Base-by-base conservation (phyloP, 192 early-diverging fungal species). In the Umbelopsis vinacea region DNA sequence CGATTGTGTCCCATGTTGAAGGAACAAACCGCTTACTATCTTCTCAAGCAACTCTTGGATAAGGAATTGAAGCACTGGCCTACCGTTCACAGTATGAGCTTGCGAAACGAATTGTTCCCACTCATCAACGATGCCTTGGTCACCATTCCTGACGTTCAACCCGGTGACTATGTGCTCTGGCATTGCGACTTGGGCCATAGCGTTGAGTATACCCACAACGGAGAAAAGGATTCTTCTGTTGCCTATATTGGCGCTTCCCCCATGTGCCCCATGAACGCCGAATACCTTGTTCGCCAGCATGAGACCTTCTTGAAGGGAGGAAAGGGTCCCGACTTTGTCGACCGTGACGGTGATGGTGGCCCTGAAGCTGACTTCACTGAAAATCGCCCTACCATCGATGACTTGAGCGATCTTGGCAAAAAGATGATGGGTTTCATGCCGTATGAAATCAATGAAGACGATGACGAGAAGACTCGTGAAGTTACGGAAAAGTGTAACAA, bases 91-190 rank as follows among this genome's bases (percentile, higher is more conserved):
- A 55, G 45, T 29, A 37, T 72, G 53, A 57, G 53, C 24, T n/a
- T 45, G 52, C 9, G 57, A 5, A 26, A 63, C 0, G 57, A 63
- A 17, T 33, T 63, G 14, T 63, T 63, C 57, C 57, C 57, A 0
- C 57, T 63, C 26, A 63, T 63, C 33, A 63, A 63, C 33, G 57
- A 63, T 19, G 57, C 29, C 15, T 37, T 63, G 26, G 57, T 63
- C 57, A 63, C 57, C 26, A 63, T 63, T 63, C 57, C 57, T 63
- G 57, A 63, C 57, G 57, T 63, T 63, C 57, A 63, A 33, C 57
- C 57, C 12, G 57, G 57, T 37, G 57, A 63, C 19, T 63, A 29
- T 35, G 57, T 63, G 23, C 57, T 63, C 57, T 63, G 57, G 57
- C 45, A 46, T 22, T 72, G 71, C 33, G 57, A 63, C 33, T 37